Conservation (phyloP, 192 early-diverging fungal genomes). For the Coemansia pectinata region DNA sequence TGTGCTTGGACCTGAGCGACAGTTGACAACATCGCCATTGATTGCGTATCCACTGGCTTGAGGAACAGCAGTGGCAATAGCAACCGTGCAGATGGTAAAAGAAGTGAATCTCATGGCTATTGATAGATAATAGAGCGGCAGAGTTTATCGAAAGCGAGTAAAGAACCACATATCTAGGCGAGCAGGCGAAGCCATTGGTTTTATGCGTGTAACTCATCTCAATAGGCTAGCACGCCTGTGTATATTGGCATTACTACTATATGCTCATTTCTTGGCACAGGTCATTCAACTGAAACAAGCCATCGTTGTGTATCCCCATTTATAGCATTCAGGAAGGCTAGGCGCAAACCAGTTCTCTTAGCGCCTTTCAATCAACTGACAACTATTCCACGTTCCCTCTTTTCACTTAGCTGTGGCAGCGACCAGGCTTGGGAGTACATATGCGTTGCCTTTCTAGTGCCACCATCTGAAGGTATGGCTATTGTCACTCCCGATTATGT, state of each 20-base stretch:
- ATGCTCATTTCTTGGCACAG: not conserved
- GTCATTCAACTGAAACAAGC: not conserved
- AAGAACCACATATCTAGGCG: no score
- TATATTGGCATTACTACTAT: not conserved
- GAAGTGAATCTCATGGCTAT: not conserved
- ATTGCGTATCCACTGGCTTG: not conserved
- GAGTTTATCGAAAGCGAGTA: no score
- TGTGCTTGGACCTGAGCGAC: slow-evolving; percentile 14
- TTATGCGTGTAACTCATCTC: no score
- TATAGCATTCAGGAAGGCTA: not conserved
- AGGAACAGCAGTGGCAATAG: not conserved
- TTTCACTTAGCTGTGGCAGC: no score
- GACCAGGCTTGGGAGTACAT: no score
- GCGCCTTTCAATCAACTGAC: not conserved
- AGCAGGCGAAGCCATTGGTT: no score
- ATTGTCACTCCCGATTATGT: no score
- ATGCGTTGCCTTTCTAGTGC: no score
- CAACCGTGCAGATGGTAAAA: not conserved
- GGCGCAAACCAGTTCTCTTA: not conserved
- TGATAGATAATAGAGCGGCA: no score
- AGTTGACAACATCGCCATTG: slow-evolving; percentile 14
- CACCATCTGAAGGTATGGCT: no score
- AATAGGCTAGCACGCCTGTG: not conserved
- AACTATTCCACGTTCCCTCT: no score
- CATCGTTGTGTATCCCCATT: not conserved